These are phyloP conservation scores for Fremontodendron californicum DNA, from an alignment of 345 rosid species.

Conservation along the genomic window DNA sequence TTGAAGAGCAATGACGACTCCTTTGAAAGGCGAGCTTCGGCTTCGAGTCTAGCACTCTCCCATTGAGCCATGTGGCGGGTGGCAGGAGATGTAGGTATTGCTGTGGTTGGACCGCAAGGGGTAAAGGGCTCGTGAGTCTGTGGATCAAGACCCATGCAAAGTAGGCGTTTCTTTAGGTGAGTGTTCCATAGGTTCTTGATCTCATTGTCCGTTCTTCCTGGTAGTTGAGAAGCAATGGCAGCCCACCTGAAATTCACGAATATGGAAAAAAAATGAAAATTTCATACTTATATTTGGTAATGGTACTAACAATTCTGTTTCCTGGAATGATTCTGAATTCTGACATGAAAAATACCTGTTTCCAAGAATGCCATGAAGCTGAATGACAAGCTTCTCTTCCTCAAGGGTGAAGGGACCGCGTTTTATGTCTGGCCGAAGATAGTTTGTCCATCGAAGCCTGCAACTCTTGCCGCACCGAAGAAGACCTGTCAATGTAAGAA, in stretches of 20 bases:
- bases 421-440: slow-evolving; percentile 88
- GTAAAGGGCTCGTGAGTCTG: slow-evolving; percentile 68
- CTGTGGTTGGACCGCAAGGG: slow-evolving; percentile 32
- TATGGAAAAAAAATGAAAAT: background rate
- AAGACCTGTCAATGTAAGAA: slow-evolving; percentile 48
- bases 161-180: slow-evolving; percentile 80
- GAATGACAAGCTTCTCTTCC: slow-evolving; percentile 90
- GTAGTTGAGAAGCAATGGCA: slow-evolving; percentile 84
- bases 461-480: slow-evolving; percentile 97
- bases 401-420: slow-evolving; percentile 79
- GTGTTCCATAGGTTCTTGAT: slow-evolving; percentile 98
- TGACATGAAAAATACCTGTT: slow-evolving; percentile 51
- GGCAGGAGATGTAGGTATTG: slow-evolving; percentile 51
- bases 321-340: background rate
- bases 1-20: slow-evolving; percentile 63
- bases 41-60: slow-evolving; percentile 98
- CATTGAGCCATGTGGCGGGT: slow-evolving; percentile 97
- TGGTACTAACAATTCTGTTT: background rate
- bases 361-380: slow-evolving; percentile 89
- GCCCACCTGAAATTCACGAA: slow-evolving; percentile 64
- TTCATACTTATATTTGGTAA: background rate
- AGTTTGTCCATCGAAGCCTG: slow-evolving; percentile 91
- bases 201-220: slow-evolving; percentile 97
- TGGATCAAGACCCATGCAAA: slow-evolving; percentile 80
- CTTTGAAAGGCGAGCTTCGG: slow-evolving; percentile 81